Evolutionary conservation across 331 rosid genomes (phyloP).

Genomic region (Ulmus americana): DNA sequence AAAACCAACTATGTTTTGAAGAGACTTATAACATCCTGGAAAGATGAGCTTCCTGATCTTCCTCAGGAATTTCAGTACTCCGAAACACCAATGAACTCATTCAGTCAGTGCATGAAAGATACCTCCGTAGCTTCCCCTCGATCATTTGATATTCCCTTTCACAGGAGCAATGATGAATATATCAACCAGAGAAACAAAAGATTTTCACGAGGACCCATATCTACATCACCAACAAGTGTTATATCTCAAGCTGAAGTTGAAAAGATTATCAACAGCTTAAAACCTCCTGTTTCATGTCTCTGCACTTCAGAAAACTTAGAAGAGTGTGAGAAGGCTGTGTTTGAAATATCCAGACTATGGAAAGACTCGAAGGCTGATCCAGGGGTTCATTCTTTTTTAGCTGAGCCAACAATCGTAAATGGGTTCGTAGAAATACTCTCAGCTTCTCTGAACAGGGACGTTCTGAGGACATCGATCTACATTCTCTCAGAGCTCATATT

Average conservation of each 20-base stretch:
- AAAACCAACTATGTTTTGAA: slow-evolving; percentile 88
- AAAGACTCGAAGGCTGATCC: slow-evolving; percentile 75
- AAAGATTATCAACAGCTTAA: slow-evolving; percentile 55
- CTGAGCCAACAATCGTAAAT: slow-evolving; percentile 59
- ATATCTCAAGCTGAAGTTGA: slow-evolving; percentile 80
- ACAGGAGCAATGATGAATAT: slow-evolving; percentile 36
- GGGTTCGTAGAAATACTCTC: slow-evolving; percentile 79
- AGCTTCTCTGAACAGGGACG: slow-evolving; percentile 61
- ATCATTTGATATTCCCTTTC: slow-evolving; percentile 29
- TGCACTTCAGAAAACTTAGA: slow-evolving; percentile 67
- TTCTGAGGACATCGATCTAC: slow-evolving; percentile 61
- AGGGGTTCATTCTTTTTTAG: slow-evolving; percentile 58
- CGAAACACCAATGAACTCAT: slow-evolving; percentile 44
- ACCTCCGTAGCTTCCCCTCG: slow-evolving; percentile 31
- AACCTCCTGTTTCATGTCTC: slow-evolving; percentile 59
- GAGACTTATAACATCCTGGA: slow-evolving; percentile 85
- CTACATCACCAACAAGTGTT: slow-evolving; percentile 73
- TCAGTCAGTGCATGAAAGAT: slow-evolving; percentile 40
- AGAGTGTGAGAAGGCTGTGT: slow-evolving; percentile 70
- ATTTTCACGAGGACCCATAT: slow-evolving; percentile 33
- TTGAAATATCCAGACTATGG: slow-evolving; percentile 60
- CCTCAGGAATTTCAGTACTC: slow-evolving; percentile 55
- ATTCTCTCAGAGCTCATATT: slow-evolving; percentile 66
- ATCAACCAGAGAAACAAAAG: slow-evolving; percentile 51
- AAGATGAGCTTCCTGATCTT: slow-evolving; percentile 68